Conservation (phyloP, 148 eudicot genomes). For the Chenopodium suecicum region DNA sequence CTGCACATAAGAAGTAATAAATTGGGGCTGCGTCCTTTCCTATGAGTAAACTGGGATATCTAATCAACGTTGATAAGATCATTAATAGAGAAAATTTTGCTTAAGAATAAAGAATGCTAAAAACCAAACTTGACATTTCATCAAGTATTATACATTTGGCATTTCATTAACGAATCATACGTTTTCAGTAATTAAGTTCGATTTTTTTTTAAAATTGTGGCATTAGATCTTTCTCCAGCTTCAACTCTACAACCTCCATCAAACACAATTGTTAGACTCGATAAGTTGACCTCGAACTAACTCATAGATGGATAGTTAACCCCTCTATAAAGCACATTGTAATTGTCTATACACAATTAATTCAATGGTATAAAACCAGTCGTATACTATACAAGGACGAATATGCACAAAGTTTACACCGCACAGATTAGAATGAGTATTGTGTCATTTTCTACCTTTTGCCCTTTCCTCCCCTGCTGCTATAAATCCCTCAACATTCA, state of each 20-base stretch:
- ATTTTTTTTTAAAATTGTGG: not conserved
- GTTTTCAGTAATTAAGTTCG: too few species aligned
- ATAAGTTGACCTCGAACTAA: not conserved
- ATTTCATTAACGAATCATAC: not conserved
- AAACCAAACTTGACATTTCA: too few species aligned
- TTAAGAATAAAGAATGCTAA: too few species aligned
- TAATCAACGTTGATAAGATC: not conserved
- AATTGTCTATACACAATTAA: too few species aligned
- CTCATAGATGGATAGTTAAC: too few species aligned
- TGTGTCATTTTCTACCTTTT: not conserved
- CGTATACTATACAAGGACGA: too few species aligned
- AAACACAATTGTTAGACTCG: not conserved
- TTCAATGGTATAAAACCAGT: too few species aligned
- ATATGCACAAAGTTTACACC: not conserved
- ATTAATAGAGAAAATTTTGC: not conserved
- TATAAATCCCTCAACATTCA: not conserved
- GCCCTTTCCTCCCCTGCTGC: not conserved
- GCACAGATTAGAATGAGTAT: not conserved
- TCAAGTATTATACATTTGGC: not conserved
- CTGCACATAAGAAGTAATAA: slow-evolving; percentile 35
- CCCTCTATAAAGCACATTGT: too few species aligned
- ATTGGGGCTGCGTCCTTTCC: not conserved
- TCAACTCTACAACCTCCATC: not conserved
- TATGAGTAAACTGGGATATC: not conserved
- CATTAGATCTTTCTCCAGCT: not conserved